Conservation (phyloP, 441 rosid genomes). For the Bocquillonia castaneifolia region DNA sequence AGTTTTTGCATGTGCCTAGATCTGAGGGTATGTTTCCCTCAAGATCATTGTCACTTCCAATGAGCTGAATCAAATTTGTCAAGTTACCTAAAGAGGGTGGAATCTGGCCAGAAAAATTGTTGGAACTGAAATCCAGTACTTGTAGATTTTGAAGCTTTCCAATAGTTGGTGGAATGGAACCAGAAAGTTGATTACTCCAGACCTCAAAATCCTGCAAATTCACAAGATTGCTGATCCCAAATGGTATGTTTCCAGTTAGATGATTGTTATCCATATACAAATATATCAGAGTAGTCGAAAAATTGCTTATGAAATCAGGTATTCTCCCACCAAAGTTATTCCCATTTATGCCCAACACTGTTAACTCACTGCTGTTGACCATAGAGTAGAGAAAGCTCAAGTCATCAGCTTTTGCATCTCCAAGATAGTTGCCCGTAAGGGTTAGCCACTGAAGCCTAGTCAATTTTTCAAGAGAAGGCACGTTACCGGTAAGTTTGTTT, state of each 20-base stretch:
- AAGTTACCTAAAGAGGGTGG: not conserved
- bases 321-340: slow-evolving; percentile 22
- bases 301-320: slow-evolving; percentile 20
- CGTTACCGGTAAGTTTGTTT: not conserved
- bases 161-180: slow-evolving; percentile 5
- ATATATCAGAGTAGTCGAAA: not conserved
- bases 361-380: slow-evolving; percentile 5
- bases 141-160: slow-evolving; percentile 9
- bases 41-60: not conserved
- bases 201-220: not conserved
- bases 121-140: not conserved
- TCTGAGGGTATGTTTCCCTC: not conserved
- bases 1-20: not conserved
- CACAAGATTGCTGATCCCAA: slow-evolving; percentile 3
- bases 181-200: slow-evolving; percentile 5
- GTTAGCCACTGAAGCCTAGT: not conserved
- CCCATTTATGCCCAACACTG: fast-evolving
- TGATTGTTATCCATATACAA: not conserved
- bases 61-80: not conserved
- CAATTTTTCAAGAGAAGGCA: slow-evolving; percentile 2
- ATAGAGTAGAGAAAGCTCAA: slow-evolving; percentile 20
- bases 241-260: not conserved
- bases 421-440: slow-evolving; percentile 14
- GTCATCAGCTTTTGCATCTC: slow-evolving; percentile 12
- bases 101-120: not conserved